Evolutionary conservation across 139 green algal genomes (phyloP), one percentile per base, ranked within the genome.

Genomic region (Chlorella ohadii): DNA sequence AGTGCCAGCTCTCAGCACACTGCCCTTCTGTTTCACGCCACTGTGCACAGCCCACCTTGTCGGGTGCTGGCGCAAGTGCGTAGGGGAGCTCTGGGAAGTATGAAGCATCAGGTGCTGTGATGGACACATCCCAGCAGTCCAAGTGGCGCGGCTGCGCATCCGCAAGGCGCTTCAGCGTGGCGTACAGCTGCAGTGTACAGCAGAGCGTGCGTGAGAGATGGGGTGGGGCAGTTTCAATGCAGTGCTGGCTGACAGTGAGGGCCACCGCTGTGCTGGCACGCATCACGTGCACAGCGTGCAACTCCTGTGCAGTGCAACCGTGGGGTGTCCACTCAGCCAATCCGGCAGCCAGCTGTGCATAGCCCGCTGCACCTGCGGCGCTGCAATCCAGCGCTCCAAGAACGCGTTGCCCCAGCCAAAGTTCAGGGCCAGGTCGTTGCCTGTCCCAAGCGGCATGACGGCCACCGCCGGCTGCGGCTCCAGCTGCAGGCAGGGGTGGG

Each of bases 371-470:
- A 81, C 81, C 71, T 74, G 59, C 33, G 25, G 39, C 13, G 72
- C 57, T 12, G 76, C 79, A 55, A 95, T 91, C 92, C 93, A 96
- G 23, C 38, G 41, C n/a, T 79, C 68, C 47, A 84, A 38, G 84
- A 96, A 98, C 15, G 87, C 87, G 47, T 85, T 77, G 59, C 94
- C 94, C 94, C 94, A 98, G 44, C 87, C 84, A 82, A 98, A 95
- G 70, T 71, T 91, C 22, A 96, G 91, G 3, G 89, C 86, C 25
- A 98, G 86, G 85, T 97, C 94, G 82, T 96, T 94, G 84, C 94
- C 95, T 15, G 95, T 98, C 41, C 95, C 95, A 82, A 98, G 88
- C 0, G 95, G 95, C 89, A 98, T 94, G 36, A 98, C 89, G 4
- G 93, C 95, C 25, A 98, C 90, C 0, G 92, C 66, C 7, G 95